Evolutionary conservation across 2,329 filamentous ascomycete genomes (phyloP), one percentile per base, ranked within the genome.

Genomic region (Ophiognomonia clavigignenti-juglandacearum): DNA sequence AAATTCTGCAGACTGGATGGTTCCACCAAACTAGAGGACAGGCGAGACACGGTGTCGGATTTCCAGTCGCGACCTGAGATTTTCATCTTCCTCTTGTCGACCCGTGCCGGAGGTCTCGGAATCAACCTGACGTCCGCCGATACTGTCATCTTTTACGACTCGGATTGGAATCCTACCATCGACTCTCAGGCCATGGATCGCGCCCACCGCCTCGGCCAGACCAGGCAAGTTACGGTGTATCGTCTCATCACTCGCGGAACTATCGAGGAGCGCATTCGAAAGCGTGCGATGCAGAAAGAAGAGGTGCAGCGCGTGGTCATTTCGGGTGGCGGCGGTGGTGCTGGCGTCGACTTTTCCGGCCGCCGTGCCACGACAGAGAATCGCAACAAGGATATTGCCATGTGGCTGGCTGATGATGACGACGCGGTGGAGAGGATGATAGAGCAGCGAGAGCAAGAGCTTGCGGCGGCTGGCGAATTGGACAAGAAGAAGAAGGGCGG

Each of bases 101-200:
- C 93, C 0, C 90, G 93, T 68, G 93, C 93, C 31, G 93, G 93
- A 80, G 93, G 93, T 74, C 78, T 98, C 18, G 93, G 93, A 71
- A 98, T 98, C 75, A 98, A 98, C 62, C 73, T 98, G 56, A 97
- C 93, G 6, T 86, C 88, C 43, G 93, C 93, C 18, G 93, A 98
- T 64, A 98, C 93, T 0, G 93, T 98, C 69, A 97, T 98, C 68
- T 98, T 98, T 73, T 98, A 98, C 76, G 93, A 98, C 64, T 95
- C 89, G 10, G 93, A 98, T 66, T 98, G 93, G 93, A 98, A 98
- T 65, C 93, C 93, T 0, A 97, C 93, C 4, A 97, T 97, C 61
- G 93, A 98, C 65, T 95, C 88, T 44, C 93, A 98, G 66, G 93
- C 93, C 67, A 97, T 97, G 93, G 93, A 98, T 67, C 87, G 93